Conservation (phyloP, 164 flowering plant genomes). For the Vitis rupestris region DNA sequence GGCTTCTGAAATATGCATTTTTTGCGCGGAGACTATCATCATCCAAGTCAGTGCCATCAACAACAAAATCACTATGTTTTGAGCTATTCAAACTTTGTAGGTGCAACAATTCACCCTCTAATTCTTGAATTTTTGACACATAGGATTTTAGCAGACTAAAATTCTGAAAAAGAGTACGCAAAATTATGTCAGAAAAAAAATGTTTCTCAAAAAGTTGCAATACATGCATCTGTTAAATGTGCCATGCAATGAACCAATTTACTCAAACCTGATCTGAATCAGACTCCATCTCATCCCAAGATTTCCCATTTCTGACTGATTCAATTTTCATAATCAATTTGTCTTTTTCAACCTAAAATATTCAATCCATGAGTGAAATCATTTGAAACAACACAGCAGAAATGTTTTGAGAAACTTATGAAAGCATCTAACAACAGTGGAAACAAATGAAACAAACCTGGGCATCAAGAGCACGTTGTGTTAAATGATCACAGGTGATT, state of each 20-base stretch:
- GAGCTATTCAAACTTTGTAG: conserved; percentile 38
- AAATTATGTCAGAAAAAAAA: not conserved
- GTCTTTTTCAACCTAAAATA: conserved; percentile 81
- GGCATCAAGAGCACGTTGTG: conserved; percentile 75
- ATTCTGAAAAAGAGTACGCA: conserved; percentile 39
- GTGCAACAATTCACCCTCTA: conserved; percentile 72
- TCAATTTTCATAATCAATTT: conserved; percentile 72
- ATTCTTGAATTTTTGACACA: conserved; percentile 71
- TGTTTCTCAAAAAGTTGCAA: not conserved
- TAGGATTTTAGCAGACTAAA: conserved; percentile 58
- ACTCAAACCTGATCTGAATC: conserved; percentile 48
- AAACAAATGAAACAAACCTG: conserved; percentile 50
- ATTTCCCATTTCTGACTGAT: conserved; percentile 68
- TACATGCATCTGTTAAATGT: not conserved
- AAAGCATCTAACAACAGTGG: no score
- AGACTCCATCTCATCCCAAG: conserved; percentile 79
- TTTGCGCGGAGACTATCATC: conserved; percentile 48
- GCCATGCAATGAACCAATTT: not conserved
- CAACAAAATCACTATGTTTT: conserved; percentile 24
- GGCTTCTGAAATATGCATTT: conserved; percentile 25
- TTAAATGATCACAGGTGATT: conserved; percentile 53
- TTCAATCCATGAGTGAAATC: not conserved
- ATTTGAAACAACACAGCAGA: not conserved
- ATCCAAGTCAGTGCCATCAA: conserved; percentile 57
- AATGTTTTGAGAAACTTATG: no score